Evolutionary conservation across 164 flowering plant species (phyloP), one percentile per base, ranked within the genome.

Genomic region (Vitis labrusca): DNA sequence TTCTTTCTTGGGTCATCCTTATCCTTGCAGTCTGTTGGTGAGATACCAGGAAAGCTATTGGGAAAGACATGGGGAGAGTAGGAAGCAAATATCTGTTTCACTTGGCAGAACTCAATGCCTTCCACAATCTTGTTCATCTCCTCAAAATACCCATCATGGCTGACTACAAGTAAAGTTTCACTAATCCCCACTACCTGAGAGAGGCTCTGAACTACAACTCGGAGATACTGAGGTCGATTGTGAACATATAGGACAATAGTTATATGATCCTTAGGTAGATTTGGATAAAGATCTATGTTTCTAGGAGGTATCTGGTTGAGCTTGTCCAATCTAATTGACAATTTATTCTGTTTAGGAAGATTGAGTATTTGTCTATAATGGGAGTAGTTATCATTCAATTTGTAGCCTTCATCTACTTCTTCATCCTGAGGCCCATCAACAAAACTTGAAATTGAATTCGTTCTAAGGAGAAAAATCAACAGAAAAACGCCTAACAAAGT

Each of bases 141-240:
- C 48, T 91, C 85, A 56, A 92, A 91, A 78, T 83, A 88, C 44
- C 97, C 98, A 74, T 94, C 98, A 75, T 94, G 97, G 70, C 97
- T 94, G 57, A 92, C 92, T 12, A 94, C 77, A 37, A 94, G 76
- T 51, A 92, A 69, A 50, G 98, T 92, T 69, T 92, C 98, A 55
- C 74, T 70, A 27, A 94, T 92, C 13, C 98, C 97, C 56, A 69
- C 83, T 1, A 94, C 98, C 2, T 58, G 73, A 9, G 97, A 85
- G 63, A 94, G 81, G 80, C 95, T 94, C 64, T 88, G 70, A 10
- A 92, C 82, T 47, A 85, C 97, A 4, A 88, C 79, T 68, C 78
- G 58, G 50, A 94, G 88, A 83, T 94, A 94, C 54, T 92, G 90
- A 0, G 98, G 97, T 66, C 97, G 80, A 67, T 94, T 94, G 79